A percentile compares a stretch with the other conserved stretches of the same genome.
phyloP scores from a whole-genome alignment of 2,329 filamentous ascomycete genomes.

The Tolypocladium nubicola region DNA sequence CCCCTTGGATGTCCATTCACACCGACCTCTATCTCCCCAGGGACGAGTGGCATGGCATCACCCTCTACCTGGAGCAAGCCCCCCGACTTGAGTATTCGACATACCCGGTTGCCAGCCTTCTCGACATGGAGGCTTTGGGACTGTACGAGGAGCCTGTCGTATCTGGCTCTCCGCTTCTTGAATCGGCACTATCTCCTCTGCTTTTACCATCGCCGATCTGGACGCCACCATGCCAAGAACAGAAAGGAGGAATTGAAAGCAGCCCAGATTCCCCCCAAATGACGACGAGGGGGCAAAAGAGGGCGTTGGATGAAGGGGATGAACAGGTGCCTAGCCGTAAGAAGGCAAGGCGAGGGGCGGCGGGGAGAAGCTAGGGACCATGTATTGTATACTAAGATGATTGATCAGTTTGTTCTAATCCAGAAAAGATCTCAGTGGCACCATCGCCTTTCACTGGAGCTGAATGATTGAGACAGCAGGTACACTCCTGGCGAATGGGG shows the following conservation, averaged over 20 bases:
- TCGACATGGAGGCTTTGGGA: not conserved
- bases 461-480: no score
- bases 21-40: conserved; percentile 3
- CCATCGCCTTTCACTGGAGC: no score
- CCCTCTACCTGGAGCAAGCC: conserved; percentile 1
- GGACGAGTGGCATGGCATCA: not conserved
- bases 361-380: no score
- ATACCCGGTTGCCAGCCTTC: not conserved
- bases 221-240: no score
- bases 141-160: no score
- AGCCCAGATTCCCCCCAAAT: no score
- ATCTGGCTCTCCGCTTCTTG: no score
- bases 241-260: no score
- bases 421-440: no score
- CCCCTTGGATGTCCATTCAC: conserved; percentile 1
- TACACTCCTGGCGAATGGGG: no score
- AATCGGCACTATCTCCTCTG: conserved; percentile 2
- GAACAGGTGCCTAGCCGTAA: not conserved
- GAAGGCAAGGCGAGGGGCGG: not conserved
- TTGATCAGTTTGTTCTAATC: no score
- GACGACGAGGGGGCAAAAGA: not conserved
- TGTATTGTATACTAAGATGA: no score
- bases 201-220: not conserved
- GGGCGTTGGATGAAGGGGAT: not conserved
- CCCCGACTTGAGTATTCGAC: conserved; percentile 1